These are phyloP conservation scores for Starmerella kuoi DNA, from an alignment of 805 yeast genomes.

Conservation along the genomic window DNA sequence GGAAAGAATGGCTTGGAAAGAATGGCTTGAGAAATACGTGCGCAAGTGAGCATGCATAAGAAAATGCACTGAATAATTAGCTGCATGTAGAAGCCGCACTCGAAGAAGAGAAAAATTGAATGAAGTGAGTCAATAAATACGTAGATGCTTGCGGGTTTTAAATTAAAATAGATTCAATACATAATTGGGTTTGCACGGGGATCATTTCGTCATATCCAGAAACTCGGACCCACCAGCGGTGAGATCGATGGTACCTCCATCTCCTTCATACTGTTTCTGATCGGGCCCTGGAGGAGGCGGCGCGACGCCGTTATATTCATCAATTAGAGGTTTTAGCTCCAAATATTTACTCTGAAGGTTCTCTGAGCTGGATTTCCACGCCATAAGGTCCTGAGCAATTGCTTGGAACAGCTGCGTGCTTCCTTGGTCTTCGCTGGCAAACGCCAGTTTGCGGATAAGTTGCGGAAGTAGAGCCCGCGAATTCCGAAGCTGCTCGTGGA, in stretches of 20 bases:
- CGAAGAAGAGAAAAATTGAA: no score
- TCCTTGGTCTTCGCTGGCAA: conserved; percentile 14
- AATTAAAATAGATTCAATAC: no score
- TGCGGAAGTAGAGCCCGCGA: conserved; percentile 21
- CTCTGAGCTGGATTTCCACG: conserved; percentile 14
- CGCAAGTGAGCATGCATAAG: no score
- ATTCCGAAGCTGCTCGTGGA: conserved; percentile 16
- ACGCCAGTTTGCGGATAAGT: conserved; percentile 17
- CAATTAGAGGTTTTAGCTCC: conserved; percentile 15
- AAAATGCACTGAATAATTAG: no score
- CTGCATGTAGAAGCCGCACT: no score
- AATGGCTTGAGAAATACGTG: no score
- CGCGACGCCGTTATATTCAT: conserved; percentile 5
- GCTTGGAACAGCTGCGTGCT: conserved; percentile 18
- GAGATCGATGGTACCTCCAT: not conserved
- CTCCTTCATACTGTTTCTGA: not conserved
- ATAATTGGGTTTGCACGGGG: no score
- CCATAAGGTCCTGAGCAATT: conserved; percentile 16
- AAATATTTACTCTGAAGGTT: conserved; percentile 11
- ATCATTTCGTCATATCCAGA: no score
- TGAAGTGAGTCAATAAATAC: no score
- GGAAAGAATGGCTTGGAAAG: no score
- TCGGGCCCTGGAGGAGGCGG: not conserved
- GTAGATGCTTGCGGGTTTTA: no score
- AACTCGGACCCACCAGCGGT: no score